Evolutionary conservation across 371 early-diverging fungal species (phyloP), one percentile per base, ranked within the genome.

Genomic region (Chytridiales sp.): DNA sequence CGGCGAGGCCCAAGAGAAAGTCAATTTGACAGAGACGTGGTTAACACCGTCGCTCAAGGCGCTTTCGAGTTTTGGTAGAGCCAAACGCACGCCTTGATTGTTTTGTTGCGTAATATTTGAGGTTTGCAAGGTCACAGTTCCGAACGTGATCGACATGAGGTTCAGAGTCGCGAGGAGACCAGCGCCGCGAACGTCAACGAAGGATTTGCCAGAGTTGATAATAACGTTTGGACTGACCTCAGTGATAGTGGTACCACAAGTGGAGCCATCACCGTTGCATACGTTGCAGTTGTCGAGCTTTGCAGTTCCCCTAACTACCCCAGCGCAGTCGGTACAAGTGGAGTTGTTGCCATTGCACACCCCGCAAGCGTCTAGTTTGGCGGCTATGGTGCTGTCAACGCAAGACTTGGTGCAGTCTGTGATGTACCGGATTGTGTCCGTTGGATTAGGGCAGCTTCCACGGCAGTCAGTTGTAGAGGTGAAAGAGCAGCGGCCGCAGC

Each of bases 261-360:
- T 29, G 2, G 55, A 41, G 9, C 59, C 59, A 1, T 21, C 31
- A 1, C 62, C 62, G 32, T 47, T 47, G 26, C 62, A 61, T 4
- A 54, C 56, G 34, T 41, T 39, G 30, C 62, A 61, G 1, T 19
- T 54, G 35, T 61, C 62, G 15, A 43, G 11, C 36, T 24, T 39
- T 8, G 43, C 39, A 1, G 53, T 61, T 15, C 62, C 62, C 21
- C 46, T 53, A 27, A 35, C 36, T 4, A 46, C 21, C 27, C 62
- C 62, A 2, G 27, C 15, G 47, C 62, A 61, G 30, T 61, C 62
- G 8, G 47, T 15, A 30, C 62, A 61, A 9, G 41, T 9, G n/a
- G 62, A 44, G 1, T 47, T 47, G 41, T 53, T 34, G 3, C 62
- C 62, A 26, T 36, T 54, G 35, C 62, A 61, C 4, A 61, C 36